Evolutionary conservation across 495 filamentous ascomycete genomes (phyloP).

Genomic region (Aspergillus asperescens): DNA sequence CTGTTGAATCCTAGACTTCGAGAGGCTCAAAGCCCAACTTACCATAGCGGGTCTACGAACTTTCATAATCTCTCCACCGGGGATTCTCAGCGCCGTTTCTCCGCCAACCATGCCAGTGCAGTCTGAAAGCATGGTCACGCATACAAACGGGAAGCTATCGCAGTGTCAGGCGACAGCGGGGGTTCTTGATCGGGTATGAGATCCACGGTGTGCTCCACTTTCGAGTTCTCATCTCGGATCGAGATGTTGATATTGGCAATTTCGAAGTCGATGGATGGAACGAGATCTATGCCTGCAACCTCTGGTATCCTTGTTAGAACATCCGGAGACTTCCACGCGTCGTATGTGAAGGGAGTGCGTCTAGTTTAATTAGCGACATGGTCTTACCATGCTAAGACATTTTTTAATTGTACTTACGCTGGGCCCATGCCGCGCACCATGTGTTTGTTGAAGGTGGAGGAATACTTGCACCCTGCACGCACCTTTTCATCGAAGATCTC

Average conservation of each 20-base stretch:
- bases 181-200: conserved; percentile 30
- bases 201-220: conserved; percentile 29
- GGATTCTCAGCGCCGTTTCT: conserved; percentile 61
- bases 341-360: conserved; percentile 62
- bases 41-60: conserved; percentile 64
- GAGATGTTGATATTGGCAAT: conserved; percentile 69
- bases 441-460: conserved; percentile 54
- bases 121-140: conserved; percentile 71
- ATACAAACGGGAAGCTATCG: conserved; percentile 73
- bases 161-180: conserved; percentile 64
- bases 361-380: conserved; percentile 23
- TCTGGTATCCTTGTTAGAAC: conserved; percentile 58
- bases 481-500: conserved; percentile 60
- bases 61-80: conserved; percentile 57
- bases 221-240: conserved; percentile 37
- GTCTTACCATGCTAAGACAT: too few relatives aligned
- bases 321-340: conserved; percentile 62
- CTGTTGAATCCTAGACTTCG: background rate
- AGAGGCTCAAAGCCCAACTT: conserved; percentile 4
- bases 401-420: conserved; percentile 56
- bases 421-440: conserved; percentile 60
- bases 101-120: conserved; percentile 65
- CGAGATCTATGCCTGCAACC: conserved; percentile 63
- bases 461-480: conserved; percentile 56
- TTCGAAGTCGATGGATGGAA: conserved; percentile 63